Evolutionary conservation across 768 basidiomycete genomes (phyloP).

Genomic region (Rhodocollybia butyracea): DNA sequence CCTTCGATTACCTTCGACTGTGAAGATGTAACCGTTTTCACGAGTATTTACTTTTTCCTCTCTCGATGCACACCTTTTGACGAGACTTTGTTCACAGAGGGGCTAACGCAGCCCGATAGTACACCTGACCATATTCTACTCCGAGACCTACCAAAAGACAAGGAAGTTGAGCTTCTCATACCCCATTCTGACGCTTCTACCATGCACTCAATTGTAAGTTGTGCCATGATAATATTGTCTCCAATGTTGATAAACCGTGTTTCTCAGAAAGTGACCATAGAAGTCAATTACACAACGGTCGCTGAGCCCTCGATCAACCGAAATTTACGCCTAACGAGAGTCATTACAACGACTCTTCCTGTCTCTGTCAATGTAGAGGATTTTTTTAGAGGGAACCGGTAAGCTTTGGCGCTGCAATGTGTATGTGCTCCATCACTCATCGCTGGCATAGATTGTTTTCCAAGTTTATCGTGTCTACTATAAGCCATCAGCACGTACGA

Average conservation of each 20-base stretch:
- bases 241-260: background rate
- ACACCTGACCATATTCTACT: conserved; percentile 45
- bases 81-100: background rate
- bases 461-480: conserved; percentile 85
- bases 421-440: conserved; percentile 1
- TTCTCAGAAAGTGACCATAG: conserved; percentile 62
- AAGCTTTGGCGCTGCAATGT: conserved; percentile 10
- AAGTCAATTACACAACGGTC: conserved; percentile 65
- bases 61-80: background rate
- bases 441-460: conserved; percentile 67
- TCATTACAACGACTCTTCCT: conserved; percentile 70
- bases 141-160: conserved; percentile 43
- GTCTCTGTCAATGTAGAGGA: conserved; percentile 94
- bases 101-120: conserved; percentile 24
- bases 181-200: conserved; percentile 69
- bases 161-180: conserved; percentile 45
- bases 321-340: conserved; percentile 48
- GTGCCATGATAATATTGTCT: background rate
- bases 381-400: conserved; percentile 89
- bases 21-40: conserved; percentile 37
- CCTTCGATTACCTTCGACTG: conserved; percentile 52
- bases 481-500: conserved; percentile 76
- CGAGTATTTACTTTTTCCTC: conserved; percentile 12
- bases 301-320: conserved; percentile 51
- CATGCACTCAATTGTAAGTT: conserved; percentile 56